Evolutionary conservation across 371 early-diverging fungal species (phyloP).

Genomic region (Rhizomucor pusillus): DNA sequence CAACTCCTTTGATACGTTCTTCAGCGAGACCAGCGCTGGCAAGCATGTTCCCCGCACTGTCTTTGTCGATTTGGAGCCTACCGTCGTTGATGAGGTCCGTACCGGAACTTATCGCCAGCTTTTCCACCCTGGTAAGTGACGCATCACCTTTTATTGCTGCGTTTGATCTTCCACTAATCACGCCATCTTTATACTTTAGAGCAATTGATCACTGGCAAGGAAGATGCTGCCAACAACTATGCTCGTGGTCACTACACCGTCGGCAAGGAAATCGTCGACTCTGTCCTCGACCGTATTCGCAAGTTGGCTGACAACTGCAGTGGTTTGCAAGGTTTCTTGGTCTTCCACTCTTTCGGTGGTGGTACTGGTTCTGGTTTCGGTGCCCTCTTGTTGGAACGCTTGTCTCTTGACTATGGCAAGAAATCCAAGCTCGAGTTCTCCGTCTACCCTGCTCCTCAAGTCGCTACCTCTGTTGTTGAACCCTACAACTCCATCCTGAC

Average conservation of each 20-base stretch:
- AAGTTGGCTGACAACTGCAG: constrained; percentile 97
- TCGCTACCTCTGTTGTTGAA: constrained; percentile 97
- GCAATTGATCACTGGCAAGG: constrained; percentile 97
- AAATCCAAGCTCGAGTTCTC: constrained; percentile 98
- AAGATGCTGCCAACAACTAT: constrained; percentile 99
- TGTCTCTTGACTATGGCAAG: constrained; percentile 96
- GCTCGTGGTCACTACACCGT: constrained; percentile 99
- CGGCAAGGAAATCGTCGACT: constrained; percentile 97
- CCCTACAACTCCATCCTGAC: constrained; percentile 98
- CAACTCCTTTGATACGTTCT: constrained; percentile 79
- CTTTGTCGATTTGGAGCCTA: constrained; percentile 98
- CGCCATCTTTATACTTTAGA: constrained; percentile 21
- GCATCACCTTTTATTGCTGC: constrained; percentile 73
- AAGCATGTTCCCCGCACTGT: constrained; percentile 99
- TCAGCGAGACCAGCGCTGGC: constrained; percentile 95
- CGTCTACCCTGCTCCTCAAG: constrained; percentile 98
- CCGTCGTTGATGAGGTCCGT: constrained; percentile 97
- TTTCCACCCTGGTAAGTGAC: constrained; percentile 89
- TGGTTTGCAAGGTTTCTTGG: constrained; percentile 95
- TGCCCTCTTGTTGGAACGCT: constrained; percentile 93
- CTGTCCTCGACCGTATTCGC: constrained; percentile 95
- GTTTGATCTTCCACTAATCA: neutral
- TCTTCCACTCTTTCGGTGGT: constrained; percentile 99
- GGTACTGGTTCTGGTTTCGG: constrained; percentile 99
- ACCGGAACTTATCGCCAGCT: constrained; percentile 94